Evolutionary conservation across 129 eudicot genomes (phyloP).

Genomic region (Arctium minus): DNA sequence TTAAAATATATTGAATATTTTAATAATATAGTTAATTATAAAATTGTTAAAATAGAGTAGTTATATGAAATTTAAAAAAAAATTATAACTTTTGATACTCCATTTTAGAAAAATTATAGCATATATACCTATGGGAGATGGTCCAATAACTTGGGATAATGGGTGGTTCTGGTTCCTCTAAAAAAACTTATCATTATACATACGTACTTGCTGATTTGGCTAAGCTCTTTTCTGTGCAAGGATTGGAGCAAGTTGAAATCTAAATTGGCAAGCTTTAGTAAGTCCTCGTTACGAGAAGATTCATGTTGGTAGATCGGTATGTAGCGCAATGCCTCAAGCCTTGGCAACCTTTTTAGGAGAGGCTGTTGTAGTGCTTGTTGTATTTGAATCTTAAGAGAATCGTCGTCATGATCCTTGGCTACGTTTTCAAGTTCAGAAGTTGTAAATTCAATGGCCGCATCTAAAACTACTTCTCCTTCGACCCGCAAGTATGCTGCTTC

Average conservation of each 20-base stretch:
- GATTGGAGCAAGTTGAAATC: constrained; percentile 33
- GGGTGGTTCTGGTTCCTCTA: too few species aligned
- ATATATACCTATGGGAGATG: too few species aligned
- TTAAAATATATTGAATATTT: too few species aligned
- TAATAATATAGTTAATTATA: too few species aligned
- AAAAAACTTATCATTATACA: too few species aligned
- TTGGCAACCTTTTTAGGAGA: constrained; percentile 18
- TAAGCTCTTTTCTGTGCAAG: not conserved
- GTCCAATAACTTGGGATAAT: too few species aligned
- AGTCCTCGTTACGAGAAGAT: not conserved
- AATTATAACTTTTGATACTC: too few species aligned
- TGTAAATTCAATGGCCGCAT: constrained; percentile 19
- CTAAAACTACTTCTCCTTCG: constrained; percentile 33
- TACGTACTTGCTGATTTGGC: not conserved
- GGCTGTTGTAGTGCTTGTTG: constrained; percentile 18
- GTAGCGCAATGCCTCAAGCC: constrained; percentile 26
- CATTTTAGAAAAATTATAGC: too few species aligned
- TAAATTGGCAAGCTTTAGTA: constrained; percentile 35
- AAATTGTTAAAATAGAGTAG: too few species aligned
- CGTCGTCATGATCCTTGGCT: not conserved
- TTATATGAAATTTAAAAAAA: too few species aligned
- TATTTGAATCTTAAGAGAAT: constrained; percentile 7
- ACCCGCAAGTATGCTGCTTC: constrained; percentile 36
- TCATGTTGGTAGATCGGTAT: constrained; percentile 28
- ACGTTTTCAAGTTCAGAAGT: not conserved